Conservation (phyloP, 495 filamentous ascomycete species). For the Aspergillus bertholletiae region DNA sequence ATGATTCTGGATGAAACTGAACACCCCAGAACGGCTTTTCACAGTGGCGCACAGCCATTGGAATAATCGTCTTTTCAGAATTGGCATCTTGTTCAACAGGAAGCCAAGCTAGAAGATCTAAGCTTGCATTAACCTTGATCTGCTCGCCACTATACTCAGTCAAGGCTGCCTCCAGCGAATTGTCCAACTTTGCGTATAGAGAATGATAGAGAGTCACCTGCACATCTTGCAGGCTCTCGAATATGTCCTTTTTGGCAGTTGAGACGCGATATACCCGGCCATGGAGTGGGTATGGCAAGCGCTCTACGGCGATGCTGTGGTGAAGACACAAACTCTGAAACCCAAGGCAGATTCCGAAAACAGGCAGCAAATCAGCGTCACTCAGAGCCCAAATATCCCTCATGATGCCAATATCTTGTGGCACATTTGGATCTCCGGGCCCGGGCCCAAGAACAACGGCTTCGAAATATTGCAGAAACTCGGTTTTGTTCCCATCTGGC, state of each 20-base stretch:
- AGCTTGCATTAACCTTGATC: constrained; percentile 6
- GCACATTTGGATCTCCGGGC: constrained; percentile 60
- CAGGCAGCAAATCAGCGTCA: constrained; percentile 57
- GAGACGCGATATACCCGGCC: constrained; percentile 68
- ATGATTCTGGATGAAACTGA: constrained; percentile 93
- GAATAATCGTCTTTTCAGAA: constrained; percentile 38
- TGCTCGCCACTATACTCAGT: not conserved
- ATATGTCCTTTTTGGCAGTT: constrained; percentile 50
- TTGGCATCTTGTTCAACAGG: constrained; percentile 15
- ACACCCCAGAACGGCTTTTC: constrained; percentile 82
- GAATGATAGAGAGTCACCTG: constrained; percentile 87
- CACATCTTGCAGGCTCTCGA: constrained; percentile 51
- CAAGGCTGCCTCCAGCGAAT: not conserved
- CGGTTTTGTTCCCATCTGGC: constrained; percentile 37
- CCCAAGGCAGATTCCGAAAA: constrained; percentile 88
- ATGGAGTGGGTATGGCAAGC: constrained; percentile 67
- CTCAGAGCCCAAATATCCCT: constrained; percentile 68
- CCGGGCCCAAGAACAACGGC: constrained; percentile 80
- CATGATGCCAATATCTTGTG: constrained; percentile 75
- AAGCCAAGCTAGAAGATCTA: constrained; percentile 39
- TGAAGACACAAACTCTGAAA: constrained; percentile 78
- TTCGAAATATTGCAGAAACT: constrained; percentile 58
- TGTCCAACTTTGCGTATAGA: constrained; percentile 57
- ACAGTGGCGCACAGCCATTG: constrained; percentile 73
- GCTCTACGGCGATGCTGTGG: constrained; percentile 61